Percentiles rank a stretch among this genome's conserved stretches.
Conservation (phyloP, 805 yeast species). For the Candida coleopterorum region DNA sequence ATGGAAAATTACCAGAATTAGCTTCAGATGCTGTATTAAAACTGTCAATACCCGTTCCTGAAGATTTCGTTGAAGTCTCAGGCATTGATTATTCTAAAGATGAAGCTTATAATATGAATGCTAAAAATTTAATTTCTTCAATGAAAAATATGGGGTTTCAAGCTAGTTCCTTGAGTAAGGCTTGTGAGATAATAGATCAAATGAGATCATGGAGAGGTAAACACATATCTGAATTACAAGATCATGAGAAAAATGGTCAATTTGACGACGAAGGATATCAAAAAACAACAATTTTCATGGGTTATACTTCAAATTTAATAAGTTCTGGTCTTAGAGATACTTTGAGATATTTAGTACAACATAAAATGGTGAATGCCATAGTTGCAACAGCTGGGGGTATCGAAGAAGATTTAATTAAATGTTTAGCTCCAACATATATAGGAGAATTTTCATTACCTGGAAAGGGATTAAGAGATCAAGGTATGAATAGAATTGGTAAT, state of each 20-base stretch:
- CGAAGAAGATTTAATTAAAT: slow-evolving; percentile 95
- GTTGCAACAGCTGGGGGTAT: slow-evolving; percentile 99
- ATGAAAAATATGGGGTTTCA: slow-evolving; percentile 98
- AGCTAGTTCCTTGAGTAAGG: slow-evolving; percentile 79
- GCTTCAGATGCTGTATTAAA: slow-evolving; percentile 91
- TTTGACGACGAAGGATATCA: slow-evolving; percentile 76
- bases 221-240: slow-evolving; percentile 62
- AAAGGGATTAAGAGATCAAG: slow-evolving; percentile 78
- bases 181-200: slow-evolving; percentile 86
- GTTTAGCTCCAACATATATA: slow-evolving; percentile 92
- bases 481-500: slow-evolving; percentile 97
- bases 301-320: slow-evolving; percentile 93
- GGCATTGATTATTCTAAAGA: slow-evolving; percentile 89
- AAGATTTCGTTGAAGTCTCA: slow-evolving; percentile 66
- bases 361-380: slow-evolving; percentile 90
- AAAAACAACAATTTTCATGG: slow-evolving; percentile 88
- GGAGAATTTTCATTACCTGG: slow-evolving; percentile 90
- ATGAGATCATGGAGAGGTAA: slow-evolving; percentile 95
- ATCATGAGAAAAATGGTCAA: slow-evolving; percentile 57
- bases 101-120: slow-evolving; percentile 70
- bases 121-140: slow-evolving; percentile 69
- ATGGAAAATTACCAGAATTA: slow-evolving; percentile 49
- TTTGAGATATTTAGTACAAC: slow-evolving; percentile 80
- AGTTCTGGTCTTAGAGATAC: slow-evolving; percentile 94
- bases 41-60: slow-evolving; percentile 82